Conservation (phyloP, 225 moss, liverwort and hornwort species). For the Marchantia paleacea region DNA sequence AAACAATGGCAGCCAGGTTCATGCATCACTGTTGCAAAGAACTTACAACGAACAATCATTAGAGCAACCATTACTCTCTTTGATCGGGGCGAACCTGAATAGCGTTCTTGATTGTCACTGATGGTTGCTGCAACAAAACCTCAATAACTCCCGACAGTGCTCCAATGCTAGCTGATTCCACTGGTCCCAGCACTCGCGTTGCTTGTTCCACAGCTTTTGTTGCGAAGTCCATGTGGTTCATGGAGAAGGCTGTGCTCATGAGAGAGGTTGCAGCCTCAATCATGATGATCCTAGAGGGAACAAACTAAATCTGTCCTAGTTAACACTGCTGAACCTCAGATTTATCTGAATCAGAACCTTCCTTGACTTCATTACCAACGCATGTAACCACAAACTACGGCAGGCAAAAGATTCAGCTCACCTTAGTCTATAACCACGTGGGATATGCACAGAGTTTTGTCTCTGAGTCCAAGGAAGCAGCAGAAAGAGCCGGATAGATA, state of each 20-base stretch:
- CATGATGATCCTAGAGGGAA: background rate
- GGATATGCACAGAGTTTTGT: background rate
- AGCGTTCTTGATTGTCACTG: conserved; percentile 46
- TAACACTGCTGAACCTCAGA: no score
- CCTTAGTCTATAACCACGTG: background rate
- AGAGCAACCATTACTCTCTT: background rate
- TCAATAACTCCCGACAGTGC: conserved; percentile 53
- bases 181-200: conserved; percentile 30
- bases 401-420: background rate
- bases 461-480: background rate
- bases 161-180: conserved; percentile 50
- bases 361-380: no score
- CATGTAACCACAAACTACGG: background rate
- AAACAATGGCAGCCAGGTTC: no score
- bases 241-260: conserved; percentile 2
- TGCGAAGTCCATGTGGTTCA: conserved; percentile 1
- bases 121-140: conserved; percentile 54
- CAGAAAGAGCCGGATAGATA: background rate
- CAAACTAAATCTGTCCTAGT: no score
- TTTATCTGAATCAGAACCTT: no score
- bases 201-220: conserved; percentile 8
- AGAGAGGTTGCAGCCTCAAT: background rate
- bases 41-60: background rate
- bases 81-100: conserved; percentile 35
- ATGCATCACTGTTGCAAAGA: no score